Base-by-base conservation (phyloP, 2,329 filamentous ascomycete genomes). In the Arthroderma sp. region DNA sequence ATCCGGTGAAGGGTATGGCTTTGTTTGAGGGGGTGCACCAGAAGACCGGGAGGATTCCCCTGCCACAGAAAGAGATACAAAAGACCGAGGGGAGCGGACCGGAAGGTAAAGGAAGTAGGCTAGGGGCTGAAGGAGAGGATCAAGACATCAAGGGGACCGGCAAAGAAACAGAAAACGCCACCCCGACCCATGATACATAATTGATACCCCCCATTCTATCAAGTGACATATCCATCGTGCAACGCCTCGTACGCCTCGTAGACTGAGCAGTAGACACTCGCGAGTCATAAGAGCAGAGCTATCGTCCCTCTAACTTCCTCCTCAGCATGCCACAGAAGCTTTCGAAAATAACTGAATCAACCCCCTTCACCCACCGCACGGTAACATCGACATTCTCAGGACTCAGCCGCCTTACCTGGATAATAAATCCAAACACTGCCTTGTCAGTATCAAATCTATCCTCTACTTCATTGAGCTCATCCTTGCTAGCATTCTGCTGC, bases 321-420 rank as follows among this genome's bases (percentile, higher is more conserved):
- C 83, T 87, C 47, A 94, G 62, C 75, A 91, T 89, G 0, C 88
- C 90, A 60, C 84, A 86, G 61, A 98, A 89, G 67, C 91, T 96
- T 72, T 94, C 87, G 70, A 91, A 95, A 0, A 93, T 67, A 0
- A 84, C 77, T 17, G 80, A 75, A 62, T 95, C 87, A 4, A 77
- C 76, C 0, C 93, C 91, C 64, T 88, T 83, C 0, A 88, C 66
- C 91, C 88, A 94, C 33, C 87, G 77, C 56, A 86, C 75, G 3
- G 71, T 63, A 3, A 86, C 72, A 1, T 67, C 70, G 0, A 84
- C 73, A 17, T 73, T 57, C 23, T 57, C 54, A 19, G 44, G 54
- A 13, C 54, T 55, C 21, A 49, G 54, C 37, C 53, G 56, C 25
- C 43, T 56, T n/a, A 60, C 59, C 13, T 52, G 54, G 31, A 57